Percentiles rank a stretch among this genome's conserved stretches.
Conservation (phyloP, 1,139 yeast genomes). For the Blastobotrys arbuscula region DNA sequence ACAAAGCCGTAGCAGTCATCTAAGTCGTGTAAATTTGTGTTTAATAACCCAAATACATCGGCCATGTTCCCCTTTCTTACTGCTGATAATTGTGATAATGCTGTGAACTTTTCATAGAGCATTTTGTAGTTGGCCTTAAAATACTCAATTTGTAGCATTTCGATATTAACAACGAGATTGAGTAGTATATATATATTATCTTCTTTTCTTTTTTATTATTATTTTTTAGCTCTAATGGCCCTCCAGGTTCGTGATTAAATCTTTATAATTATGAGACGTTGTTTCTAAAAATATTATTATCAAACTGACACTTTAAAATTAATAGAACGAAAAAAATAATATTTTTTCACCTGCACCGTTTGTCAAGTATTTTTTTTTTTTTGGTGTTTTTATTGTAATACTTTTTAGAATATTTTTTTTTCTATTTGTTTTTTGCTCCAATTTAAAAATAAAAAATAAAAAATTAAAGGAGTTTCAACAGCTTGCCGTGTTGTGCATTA, state of each 20-base stretch:
- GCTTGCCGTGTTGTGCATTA: no score
- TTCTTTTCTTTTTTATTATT: not conserved
- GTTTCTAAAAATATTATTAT: no score
- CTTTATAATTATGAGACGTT: no score
- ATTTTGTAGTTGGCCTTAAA: not conserved
- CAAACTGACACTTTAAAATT: no score
- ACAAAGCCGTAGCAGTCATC: slow-evolving; percentile 10
- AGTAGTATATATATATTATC: not conserved
- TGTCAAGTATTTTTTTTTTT: no score
- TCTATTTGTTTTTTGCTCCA: no score
- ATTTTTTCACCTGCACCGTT: no score
- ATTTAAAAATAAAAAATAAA: no score
- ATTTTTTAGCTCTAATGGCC: not conserved
- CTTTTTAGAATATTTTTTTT: no score
- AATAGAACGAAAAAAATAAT: no score
- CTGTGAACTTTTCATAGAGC: slow-evolving; percentile 1
- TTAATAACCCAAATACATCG: slow-evolving; percentile 7
- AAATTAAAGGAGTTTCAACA: no score
- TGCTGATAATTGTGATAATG: not conserved
- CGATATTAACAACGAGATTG: not conserved
- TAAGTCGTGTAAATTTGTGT: slow-evolving; percentile 8
- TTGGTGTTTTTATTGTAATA: no score
- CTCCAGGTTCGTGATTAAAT: not conserved
- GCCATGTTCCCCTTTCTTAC: slow-evolving; percentile 5
- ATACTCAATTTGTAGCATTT: not conserved